Evolutionary conservation across 768 basidiomycete genomes (phyloP), one percentile per base, ranked within the genome.

Genomic region (Crassisporium funariophilum): DNA sequence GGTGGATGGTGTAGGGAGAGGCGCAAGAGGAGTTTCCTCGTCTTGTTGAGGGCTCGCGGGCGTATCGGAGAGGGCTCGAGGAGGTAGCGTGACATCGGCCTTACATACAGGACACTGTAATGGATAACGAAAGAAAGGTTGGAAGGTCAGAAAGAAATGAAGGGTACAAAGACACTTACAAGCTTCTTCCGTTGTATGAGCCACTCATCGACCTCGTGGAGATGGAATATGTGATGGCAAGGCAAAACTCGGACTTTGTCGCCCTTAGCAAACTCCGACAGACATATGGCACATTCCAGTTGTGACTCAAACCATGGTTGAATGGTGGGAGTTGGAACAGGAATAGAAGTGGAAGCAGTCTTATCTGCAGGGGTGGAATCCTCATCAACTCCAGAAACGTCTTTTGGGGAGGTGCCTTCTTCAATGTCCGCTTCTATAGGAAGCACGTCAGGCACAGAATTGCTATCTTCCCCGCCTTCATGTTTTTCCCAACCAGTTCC

Each of bases 151-250:
- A 23, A 7, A 50, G 34, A 46, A 25, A 49, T 15, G 24, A 31
- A n/a, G 1, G 23, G 23, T 24, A 15, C 41, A 33, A 49, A 21
- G 42, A 44, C 40, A 20, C 87, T 60, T 60, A 95, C 94, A 66
- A 95, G 68, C 73, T 97, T 97, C 75, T 94, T 91, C 65, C 91
- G 82, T 50, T 88, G 83, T 46, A 95, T 86, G 49, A 98, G 69
- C 95, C 95, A 98, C 53, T 86, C 79, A 63, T 94, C 92, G 29
- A 97, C 82, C 64, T 98, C 95, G 25, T 85, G 78, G 35, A 91
- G 78, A 67, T 98, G 95, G 70, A 97, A 98, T 44, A 98, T 84
- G 63, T 98, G 95, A 37, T 89, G 87, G 60, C 95, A 98, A 1
- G 95, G 95, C 31, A 98, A 63, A 41, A 95, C 90, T 56, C 95